These are phyloP conservation scores for Babesia gibsoni DNA, from an alignment of 169 alveolate species.

Conservation along the genomic window DNA sequence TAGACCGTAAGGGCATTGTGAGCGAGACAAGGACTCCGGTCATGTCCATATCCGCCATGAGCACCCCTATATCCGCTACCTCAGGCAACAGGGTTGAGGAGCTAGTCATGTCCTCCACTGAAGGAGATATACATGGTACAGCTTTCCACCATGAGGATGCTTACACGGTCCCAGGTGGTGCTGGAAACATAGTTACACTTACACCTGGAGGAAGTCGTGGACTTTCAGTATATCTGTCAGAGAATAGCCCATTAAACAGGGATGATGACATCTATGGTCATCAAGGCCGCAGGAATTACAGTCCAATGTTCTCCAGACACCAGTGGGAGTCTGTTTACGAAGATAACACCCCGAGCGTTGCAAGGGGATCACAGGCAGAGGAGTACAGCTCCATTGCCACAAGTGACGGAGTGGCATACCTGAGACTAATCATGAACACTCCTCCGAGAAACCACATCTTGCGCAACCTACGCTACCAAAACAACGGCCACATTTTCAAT, in stretches of 20 bases:
- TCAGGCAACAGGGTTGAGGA: slow-evolving; percentile 3
- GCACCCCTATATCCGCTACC: slow-evolving; percentile 1
- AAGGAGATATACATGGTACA: neutral
- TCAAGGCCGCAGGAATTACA: neutral
- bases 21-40: slow-evolving; percentile 2
- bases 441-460: slow-evolving; percentile 19
- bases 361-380: neutral
- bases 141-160: neutral
- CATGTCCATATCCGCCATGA: neutral
- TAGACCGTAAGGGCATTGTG: neutral
- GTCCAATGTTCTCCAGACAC: neutral
- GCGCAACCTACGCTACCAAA: slow-evolving; percentile 23
- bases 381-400: neutral
- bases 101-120: slow-evolving; percentile 1
- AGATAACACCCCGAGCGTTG: slow-evolving; percentile 4
- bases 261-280: neutral
- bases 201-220: neutral
- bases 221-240: neutral
- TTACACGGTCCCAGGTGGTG: neutral
- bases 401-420: slow-evolving; percentile 13
- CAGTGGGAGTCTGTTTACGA: neutral
- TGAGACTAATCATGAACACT: slow-evolving; percentile 20
- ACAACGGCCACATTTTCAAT: neutral
- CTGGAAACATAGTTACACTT: neutral
- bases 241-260: neutral